Percentiles rank a stretch among this genome's conserved stretches.
Conservation (phyloP, 768 basidiomycete genomes). For the Omphalotus guepiniiformis region DNA sequence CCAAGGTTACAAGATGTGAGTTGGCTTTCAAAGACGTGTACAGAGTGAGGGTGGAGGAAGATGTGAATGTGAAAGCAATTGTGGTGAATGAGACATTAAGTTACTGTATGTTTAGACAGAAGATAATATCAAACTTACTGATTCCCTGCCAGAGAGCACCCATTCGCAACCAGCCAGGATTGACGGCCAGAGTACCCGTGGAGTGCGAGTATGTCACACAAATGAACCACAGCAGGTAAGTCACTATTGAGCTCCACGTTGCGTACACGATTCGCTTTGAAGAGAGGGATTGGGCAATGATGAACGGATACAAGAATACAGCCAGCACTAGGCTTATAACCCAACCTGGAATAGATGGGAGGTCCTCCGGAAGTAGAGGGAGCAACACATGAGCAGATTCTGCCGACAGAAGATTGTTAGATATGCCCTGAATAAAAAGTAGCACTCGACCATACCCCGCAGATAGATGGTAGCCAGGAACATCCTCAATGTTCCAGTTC, state of each 20-base stretch:
- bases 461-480: conserved; percentile 60
- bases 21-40: conserved; percentile 55
- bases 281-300: conserved; percentile 49
- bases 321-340: conserved; percentile 38
- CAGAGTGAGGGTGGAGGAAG: conserved; percentile 59
- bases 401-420: conserved; percentile 19
- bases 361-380: conserved; percentile 39
- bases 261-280: conserved; percentile 51
- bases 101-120: background rate
- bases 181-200: conserved; percentile 35
- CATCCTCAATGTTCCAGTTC: conserved; percentile 43
- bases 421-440: background rate
- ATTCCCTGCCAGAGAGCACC: conserved; percentile 61
- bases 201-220: conserved; percentile 50
- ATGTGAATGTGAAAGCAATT: conserved; percentile 61
- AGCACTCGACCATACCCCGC: conserved; percentile 44
- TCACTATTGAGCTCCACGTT: conserved; percentile 53
- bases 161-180: conserved; percentile 32
- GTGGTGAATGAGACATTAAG: conserved; percentile 17
- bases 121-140: conserved; percentile 38
- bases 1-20: conserved; percentile 30
- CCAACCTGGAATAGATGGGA: conserved; percentile 31
- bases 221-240: conserved; percentile 60
- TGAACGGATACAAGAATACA: conserved; percentile 44
- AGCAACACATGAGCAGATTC: conserved; percentile 52